A percentile compares a stretch with the other conserved stretches of the same genome.
phyloP scores from a whole-genome alignment of 345 rosid species.

The Crucihimalaya himalaica region DNA sequence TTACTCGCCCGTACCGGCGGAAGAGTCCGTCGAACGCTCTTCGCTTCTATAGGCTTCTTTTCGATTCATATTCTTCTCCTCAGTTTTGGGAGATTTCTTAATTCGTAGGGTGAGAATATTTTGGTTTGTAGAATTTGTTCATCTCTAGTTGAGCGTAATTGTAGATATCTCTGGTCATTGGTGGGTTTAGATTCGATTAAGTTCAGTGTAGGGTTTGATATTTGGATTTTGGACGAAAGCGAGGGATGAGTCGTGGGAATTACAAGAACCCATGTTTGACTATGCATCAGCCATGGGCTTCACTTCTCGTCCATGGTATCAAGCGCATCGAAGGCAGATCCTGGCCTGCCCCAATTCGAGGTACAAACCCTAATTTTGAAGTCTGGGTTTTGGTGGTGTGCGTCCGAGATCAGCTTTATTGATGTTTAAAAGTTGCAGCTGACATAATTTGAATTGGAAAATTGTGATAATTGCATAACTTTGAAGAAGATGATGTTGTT shows the following conservation, averaged over 20 bases:
- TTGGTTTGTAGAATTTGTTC: background rate
- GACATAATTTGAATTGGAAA: background rate
- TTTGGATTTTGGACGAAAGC: background rate
- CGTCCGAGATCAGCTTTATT: too few relatives aligned
- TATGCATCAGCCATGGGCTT: conserved; percentile 98
- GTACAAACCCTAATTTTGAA: conserved; percentile 33
- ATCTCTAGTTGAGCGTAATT: background rate
- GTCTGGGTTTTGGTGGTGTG: background rate
- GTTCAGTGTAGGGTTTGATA: background rate
- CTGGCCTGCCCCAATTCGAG: conserved; percentile 89
- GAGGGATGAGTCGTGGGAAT: conserved; percentile 55
- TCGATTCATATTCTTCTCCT: background rate
- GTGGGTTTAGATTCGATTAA: background rate
- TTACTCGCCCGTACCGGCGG: background rate
- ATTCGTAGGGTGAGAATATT: background rate
- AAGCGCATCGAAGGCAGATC: conserved; percentile 95
- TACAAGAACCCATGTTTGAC: conserved; percentile 83
- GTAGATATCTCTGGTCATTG: background rate
- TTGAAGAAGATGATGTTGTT: background rate
- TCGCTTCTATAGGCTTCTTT: background rate
- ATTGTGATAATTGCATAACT: conserved; percentile 9
- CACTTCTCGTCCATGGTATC: conserved; percentile 77
- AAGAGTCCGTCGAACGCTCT: background rate
- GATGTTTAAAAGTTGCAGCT: background rate
- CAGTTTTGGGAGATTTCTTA: background rate